Conservation (phyloP, 1,284 basidiomycete genomes). For the Quambalaria eucalypti region DNA sequence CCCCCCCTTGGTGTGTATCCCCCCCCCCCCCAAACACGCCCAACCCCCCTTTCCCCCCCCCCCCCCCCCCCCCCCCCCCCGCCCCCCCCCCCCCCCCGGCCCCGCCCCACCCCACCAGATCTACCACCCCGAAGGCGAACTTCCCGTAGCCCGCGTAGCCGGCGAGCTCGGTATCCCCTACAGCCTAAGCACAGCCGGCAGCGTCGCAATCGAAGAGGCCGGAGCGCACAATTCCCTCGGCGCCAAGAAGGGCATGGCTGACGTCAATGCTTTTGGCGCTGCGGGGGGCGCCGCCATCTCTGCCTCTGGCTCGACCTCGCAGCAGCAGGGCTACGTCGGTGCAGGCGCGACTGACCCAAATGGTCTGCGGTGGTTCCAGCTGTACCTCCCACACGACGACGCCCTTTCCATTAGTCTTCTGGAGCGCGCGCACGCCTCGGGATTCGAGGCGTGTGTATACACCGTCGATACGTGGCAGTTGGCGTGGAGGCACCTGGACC, state of each 20-base stretch:
- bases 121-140: conserved; percentile 11
- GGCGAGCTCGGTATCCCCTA: conserved; percentile 23
- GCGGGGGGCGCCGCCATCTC: too few relatives aligned
- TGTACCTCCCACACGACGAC: conserved; percentile 55
- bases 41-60: too few relatives aligned
- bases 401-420: conserved; percentile 61
- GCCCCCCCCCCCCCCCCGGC: too few relatives aligned
- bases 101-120: too few relatives aligned
- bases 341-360: conserved; percentile 16
- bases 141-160: conserved; percentile 21
- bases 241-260: neutral
- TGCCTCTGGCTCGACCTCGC: too few relatives aligned
- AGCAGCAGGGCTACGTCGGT: conserved; percentile 14
- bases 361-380: conserved; percentile 29
- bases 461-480: conserved; percentile 38
- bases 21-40: too few relatives aligned
- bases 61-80: too few relatives aligned
- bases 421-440: conserved; percentile 57
- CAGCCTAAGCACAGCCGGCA: conserved; percentile 28
- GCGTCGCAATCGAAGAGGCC: conserved; percentile 18
- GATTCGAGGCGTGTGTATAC: conserved; percentile 59
- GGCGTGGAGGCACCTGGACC: conserved; percentile 16
- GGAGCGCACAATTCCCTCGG: neutral
- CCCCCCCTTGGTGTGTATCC: too few relatives aligned
- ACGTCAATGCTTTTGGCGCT: too few relatives aligned